Evolutionary conservation across 2,329 filamentous ascomycete species (phyloP), one percentile per base, ranked within the genome.

Genomic region (Nigrospora sphaerica): DNA sequence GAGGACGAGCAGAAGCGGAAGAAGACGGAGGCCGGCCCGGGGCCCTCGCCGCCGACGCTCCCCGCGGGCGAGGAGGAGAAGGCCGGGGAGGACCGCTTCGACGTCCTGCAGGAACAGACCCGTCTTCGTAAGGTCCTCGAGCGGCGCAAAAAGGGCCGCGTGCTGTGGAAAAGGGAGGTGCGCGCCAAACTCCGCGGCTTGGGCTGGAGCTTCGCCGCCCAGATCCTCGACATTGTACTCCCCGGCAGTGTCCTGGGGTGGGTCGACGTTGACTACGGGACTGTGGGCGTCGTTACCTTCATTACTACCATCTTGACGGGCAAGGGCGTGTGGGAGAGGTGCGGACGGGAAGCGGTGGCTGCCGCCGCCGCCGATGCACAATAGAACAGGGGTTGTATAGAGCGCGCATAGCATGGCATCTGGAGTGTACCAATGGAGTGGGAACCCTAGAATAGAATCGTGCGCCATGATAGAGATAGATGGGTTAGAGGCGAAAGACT

Each of bases 211-310:
- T 59, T 84, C 6, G 49, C 80, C 2, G 71, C 79, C 1, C 80
- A 86, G 56, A 53, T 65, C 7, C 71, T 85, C 43, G 85, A 89
- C 59, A 59, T 86, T 40, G 57, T 81, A 4, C 68, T 86, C 32
- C 85, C 86, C 0, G 78, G 77, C 0, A 67, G 68, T 6, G 66
- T 75, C 1, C 63, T 86, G 13, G 81, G 81, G 0, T 86, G 83
- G 83, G 63, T 83, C 23, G 61, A 69, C 0, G 66, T 74, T 1
- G 66, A 72, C 11, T 63, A 72, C 0, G 70, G 77, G 3, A 65
- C 71, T 1, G 74, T 86, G 1, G 81, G 78, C 1, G 46, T 74
- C 12, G 73, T 74, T 10, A 84, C 83, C 74, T 63, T 84, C 17
- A 56, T 77, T 18, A 83, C 81, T 43, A 85, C 83, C 1, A 39